Conservation (phyloP, 2,329 filamentous ascomycete genomes). For the Penicillium verrucosum region DNA sequence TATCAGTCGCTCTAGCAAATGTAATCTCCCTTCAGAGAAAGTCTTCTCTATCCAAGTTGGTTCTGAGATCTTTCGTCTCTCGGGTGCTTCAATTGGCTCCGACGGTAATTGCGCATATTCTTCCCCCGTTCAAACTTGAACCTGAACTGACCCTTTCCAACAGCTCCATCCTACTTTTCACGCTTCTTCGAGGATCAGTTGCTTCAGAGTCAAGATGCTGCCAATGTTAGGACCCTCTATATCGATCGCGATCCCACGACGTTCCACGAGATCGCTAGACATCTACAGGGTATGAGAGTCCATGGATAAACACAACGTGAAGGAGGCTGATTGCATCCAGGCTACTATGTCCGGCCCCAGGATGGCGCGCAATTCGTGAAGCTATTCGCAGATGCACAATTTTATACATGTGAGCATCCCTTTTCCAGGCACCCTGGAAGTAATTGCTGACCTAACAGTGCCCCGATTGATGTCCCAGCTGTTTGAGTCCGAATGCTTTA, state of each 20-base stretch:
- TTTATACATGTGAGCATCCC: slow-evolving; percentile 70
- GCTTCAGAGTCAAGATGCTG: slow-evolving; percentile 54
- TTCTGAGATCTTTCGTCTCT: slow-evolving; percentile 64
- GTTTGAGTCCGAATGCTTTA: slow-evolving; percentile 87
- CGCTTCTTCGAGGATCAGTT: slow-evolving; percentile 88
- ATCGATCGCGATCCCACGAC: slow-evolving; percentile 90
- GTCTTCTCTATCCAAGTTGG: slow-evolving; percentile 71
- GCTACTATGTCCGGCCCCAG: slow-evolving; percentile 79
- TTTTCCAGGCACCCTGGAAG: not conserved
- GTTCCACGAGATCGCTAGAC: slow-evolving; percentile 83
- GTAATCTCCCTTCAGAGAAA: slow-evolving; percentile 53
- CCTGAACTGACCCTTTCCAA: slow-evolving; percentile 48
- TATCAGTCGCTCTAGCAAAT: slow-evolving; percentile 4
- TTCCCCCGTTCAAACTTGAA: slow-evolving; percentile 4
- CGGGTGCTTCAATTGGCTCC: slow-evolving; percentile 66
- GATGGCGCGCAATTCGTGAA: slow-evolving; percentile 87
- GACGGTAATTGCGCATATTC: slow-evolving; percentile 56
- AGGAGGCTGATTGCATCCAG: slow-evolving; percentile 31
- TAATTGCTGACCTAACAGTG: slow-evolving; percentile 51
- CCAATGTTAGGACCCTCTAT: slow-evolving; percentile 73
- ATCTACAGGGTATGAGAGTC: slow-evolving; percentile 64
- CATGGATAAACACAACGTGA: not conserved
- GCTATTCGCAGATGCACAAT: slow-evolving; percentile 90
- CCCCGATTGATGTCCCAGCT: slow-evolving; percentile 87
- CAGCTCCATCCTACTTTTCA: slow-evolving; percentile 94